phyloP scores from a whole-genome alignment of 2,329 filamentous ascomycete species.

The Akanthomyces lecanii region DNA sequence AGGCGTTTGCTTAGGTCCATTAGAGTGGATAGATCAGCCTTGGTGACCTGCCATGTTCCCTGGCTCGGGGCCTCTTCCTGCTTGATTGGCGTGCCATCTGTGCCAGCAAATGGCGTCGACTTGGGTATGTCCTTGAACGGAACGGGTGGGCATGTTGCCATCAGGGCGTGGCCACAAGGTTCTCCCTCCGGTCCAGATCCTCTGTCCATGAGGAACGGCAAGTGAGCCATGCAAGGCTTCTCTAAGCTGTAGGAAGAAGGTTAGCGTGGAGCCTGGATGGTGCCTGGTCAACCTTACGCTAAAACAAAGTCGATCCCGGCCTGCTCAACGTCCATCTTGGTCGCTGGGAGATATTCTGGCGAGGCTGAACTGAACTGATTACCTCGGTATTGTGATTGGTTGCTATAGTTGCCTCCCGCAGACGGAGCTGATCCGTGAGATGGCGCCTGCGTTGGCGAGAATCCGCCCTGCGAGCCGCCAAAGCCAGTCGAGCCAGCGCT shows the following conservation, averaged over 20 bases:
- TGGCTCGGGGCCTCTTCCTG: slow-evolving; percentile 38
- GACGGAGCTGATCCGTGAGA: slow-evolving; percentile 41
- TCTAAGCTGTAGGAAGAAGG: slow-evolving; percentile 63
- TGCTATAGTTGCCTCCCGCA: slow-evolving; percentile 19
- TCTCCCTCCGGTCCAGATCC: slow-evolving; percentile 57
- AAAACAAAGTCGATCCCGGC: slow-evolving; percentile 86
- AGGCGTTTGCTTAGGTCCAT: slow-evolving; percentile 79
- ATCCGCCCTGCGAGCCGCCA: slow-evolving; percentile 27
- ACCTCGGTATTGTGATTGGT: slow-evolving; percentile 15
- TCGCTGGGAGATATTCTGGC: slow-evolving; percentile 26
- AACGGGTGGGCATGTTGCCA: slow-evolving; percentile 84
- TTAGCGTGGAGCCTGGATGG: not conserved
- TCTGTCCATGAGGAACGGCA: slow-evolving; percentile 70
- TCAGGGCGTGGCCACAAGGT: slow-evolving; percentile 83
- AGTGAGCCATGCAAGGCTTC: slow-evolving; percentile 87
- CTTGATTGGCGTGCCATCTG: slow-evolving; percentile 32
- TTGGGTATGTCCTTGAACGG: slow-evolving; percentile 46
- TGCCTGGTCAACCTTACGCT: slow-evolving; percentile 53
- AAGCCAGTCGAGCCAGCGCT: slow-evolving; percentile 37
- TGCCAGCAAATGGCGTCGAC: slow-evolving; percentile 51
- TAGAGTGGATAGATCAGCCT: slow-evolving; percentile 72
- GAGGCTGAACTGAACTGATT: slow-evolving; percentile 29
- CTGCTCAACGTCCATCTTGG: slow-evolving; percentile 67
- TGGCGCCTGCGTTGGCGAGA: slow-evolving; percentile 43
- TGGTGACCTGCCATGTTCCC: slow-evolving; percentile 75